A percentile compares a stretch with the other conserved stretches of the same genome.
phyloP scores from a whole-genome alignment of 306 rosid genomes.

The Begonia loranthoides region DNA sequence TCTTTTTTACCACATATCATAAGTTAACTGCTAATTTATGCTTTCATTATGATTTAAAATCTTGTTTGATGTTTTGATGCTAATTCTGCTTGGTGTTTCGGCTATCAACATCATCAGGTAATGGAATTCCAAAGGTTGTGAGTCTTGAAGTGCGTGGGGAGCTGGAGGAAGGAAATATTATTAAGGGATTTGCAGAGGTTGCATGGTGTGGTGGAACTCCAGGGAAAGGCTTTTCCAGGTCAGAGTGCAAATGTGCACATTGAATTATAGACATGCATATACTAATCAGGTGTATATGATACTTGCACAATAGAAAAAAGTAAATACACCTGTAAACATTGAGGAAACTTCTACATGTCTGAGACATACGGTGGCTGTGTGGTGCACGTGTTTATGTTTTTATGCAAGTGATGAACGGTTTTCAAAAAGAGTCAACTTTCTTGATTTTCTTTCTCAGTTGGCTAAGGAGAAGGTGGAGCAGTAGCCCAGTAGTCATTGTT shows the following conservation, averaged over 20 bases:
- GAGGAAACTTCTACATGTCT: too few species aligned
- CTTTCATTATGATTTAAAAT: too few species aligned
- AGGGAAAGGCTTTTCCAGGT: constrained; percentile 94
- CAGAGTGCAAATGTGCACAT: constrained; percentile 12
- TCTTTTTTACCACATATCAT: too few species aligned
- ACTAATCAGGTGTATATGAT: too few species aligned
- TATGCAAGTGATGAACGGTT: too few species aligned
- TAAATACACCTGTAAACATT: too few species aligned
- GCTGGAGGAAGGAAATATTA: constrained; percentile 64
- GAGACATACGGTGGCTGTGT: too few species aligned
- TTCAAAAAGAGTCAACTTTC: too few species aligned
- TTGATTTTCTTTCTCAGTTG: constrained; percentile 35
- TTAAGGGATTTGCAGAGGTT: constrained; percentile 64
- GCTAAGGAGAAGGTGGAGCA: constrained; percentile 95
- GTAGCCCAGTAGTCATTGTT: constrained; percentile 79
- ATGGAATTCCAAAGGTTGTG: constrained; percentile 73
- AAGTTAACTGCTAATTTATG: too few species aligned
- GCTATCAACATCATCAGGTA: constrained; percentile 28
- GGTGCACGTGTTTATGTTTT: too few species aligned
- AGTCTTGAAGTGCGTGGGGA: constrained; percentile 78
- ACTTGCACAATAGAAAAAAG: too few species aligned
- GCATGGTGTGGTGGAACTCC: constrained; percentile 99
- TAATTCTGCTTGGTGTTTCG: background rate
- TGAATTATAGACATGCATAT: background rate
- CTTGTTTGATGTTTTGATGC: too few species aligned